These are phyloP conservation scores for Tagetes erecta DNA, from an alignment of 129 eudicot genomes.

Conservation along the genomic window DNA sequence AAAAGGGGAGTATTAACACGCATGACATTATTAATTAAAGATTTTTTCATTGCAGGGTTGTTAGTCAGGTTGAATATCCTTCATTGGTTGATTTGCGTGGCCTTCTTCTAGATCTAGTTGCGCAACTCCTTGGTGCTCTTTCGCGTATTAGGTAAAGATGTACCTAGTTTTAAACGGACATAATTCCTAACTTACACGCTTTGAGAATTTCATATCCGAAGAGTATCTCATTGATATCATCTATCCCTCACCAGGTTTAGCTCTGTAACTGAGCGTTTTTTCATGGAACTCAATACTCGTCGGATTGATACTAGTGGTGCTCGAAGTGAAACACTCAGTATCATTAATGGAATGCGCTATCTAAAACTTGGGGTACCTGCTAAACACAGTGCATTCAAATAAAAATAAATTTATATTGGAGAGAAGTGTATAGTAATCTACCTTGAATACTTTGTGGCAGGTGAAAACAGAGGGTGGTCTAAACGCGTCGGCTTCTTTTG, in stretches of 20 bases:
- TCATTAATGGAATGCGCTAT: slow-evolving; percentile 97
- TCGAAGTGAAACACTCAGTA: slow-evolving; percentile 94
- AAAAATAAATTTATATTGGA: not conserved
- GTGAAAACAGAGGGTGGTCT: slow-evolving; percentile 96
- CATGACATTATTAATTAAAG: slow-evolving; percentile 7
- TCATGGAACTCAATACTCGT: slow-evolving; percentile 96
- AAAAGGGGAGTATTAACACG: not conserved
- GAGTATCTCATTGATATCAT: not conserved
- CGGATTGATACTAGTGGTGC: slow-evolving; percentile 90
- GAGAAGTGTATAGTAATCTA: slow-evolving; percentile 17
- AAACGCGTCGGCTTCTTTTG: slow-evolving; percentile 95
- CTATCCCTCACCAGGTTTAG: slow-evolving; percentile 62
- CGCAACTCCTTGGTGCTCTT: slow-evolving; percentile 95
- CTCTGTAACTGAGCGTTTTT: slow-evolving; percentile 95
- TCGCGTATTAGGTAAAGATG: slow-evolving; percentile 80
- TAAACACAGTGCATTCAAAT: not conserved
- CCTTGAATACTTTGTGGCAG: slow-evolving; percentile 40
- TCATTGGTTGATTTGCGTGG: slow-evolving; percentile 95
- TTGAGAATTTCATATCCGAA: slow-evolving; percentile 11
- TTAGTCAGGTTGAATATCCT: slow-evolving; percentile 98
- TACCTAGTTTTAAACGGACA: not conserved
- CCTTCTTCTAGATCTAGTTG: slow-evolving; percentile 90
- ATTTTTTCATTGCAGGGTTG: slow-evolving; percentile 62
- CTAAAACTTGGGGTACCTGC: slow-evolving; percentile 92
- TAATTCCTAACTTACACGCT: not conserved